phyloP scores from a whole-genome alignment of 2,329 filamentous ascomycete genomes.

The Whalleya microplaca region DNA sequence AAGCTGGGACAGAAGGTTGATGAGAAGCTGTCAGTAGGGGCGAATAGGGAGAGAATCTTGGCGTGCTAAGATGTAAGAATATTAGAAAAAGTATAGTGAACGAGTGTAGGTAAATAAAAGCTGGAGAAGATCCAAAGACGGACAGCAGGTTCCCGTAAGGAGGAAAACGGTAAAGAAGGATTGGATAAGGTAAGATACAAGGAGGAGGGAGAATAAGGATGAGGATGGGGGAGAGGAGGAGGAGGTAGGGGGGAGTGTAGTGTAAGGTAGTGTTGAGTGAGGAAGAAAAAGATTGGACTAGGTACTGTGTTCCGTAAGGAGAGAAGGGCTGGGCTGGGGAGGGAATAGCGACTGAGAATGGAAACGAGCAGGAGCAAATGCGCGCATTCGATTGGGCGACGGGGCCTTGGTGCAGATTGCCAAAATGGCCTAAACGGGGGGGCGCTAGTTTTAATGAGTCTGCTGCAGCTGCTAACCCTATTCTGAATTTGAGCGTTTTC shows the following conservation, averaged over 20 bases:
- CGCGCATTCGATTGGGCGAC: slow-evolving; percentile 32
- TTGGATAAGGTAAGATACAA: slow-evolving; percentile 41
- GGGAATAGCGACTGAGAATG: slow-evolving; percentile 25
- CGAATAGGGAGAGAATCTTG: slow-evolving; percentile 26
- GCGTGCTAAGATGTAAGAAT: slow-evolving; percentile 32
- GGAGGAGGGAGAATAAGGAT: slow-evolving; percentile 34
- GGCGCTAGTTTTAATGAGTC: slow-evolving; percentile 49
- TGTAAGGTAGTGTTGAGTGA: slow-evolving; percentile 25
- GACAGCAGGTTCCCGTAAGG: slow-evolving; percentile 26
- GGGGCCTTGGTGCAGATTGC: slow-evolving; percentile 41
- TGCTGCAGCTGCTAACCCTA: slow-evolving; percentile 29
- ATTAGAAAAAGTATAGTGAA: slow-evolving; percentile 42
- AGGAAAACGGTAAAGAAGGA: slow-evolving; percentile 32
- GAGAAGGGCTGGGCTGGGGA: slow-evolving; percentile 32
- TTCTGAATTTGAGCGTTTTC: slow-evolving; percentile 9
- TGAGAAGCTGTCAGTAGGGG: slow-evolving; percentile 21
- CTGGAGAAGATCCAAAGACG: slow-evolving; percentile 29
- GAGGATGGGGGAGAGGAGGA: slow-evolving; percentile 30
- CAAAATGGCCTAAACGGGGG: slow-evolving; percentile 39
- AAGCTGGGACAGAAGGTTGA: slow-evolving; percentile 21
- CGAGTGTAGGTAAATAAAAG: slow-evolving; percentile 37
- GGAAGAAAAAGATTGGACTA: slow-evolving; percentile 29
- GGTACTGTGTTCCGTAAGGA: slow-evolving; percentile 32
- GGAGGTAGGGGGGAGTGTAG: slow-evolving; percentile 29
- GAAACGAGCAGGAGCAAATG: slow-evolving; percentile 24